phyloP scores from a whole-genome alignment of 805 yeast genomes.

The Wickerhamiella domercqiae region DNA sequence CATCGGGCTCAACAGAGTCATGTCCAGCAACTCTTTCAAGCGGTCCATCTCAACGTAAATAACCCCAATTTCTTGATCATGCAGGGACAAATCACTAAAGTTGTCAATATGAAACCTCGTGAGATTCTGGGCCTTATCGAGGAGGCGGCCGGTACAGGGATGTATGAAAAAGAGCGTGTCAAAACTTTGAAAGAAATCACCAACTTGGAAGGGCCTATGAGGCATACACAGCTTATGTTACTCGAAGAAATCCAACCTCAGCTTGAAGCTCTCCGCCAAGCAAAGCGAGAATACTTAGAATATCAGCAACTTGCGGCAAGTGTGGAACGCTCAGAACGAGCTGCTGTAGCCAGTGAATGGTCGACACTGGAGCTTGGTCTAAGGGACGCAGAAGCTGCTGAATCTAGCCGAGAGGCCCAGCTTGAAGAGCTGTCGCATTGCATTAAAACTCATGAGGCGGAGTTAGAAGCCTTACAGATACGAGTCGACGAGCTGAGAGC shows the following conservation, averaged over 20 bases:
- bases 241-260: slow-evolving; percentile 89
- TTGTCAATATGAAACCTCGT: slow-evolving; percentile 84
- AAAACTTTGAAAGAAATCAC: slow-evolving; percentile 85
- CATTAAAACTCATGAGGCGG: not conserved
- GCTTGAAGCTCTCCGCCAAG: slow-evolving; percentile 60
- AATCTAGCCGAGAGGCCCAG: not conserved
- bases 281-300: slow-evolving; percentile 70
- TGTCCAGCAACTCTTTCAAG: slow-evolving; percentile 77
- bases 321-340: slow-evolving; percentile 54
- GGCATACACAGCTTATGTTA: slow-evolving; percentile 56
- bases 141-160: slow-evolving; percentile 96
- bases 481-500: not conserved
- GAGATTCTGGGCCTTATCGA: slow-evolving; percentile 84
- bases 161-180: slow-evolving; percentile 85
- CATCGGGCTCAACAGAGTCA: slow-evolving; percentile 92
- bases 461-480: not conserved
- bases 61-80: slow-evolving; percentile 93
- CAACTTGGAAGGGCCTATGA: slow-evolving; percentile 73
- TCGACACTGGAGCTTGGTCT: slow-evolving; percentile 7
- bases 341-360: slow-evolving; percentile 68
- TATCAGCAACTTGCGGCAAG: slow-evolving; percentile 74
- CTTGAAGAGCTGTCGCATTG: not conserved
- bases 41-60: slow-evolving; percentile 88
- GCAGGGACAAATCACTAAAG: slow-evolving; percentile 98
- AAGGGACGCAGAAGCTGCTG: slow-evolving; percentile 1